Percentiles rank a stretch among this genome's conserved stretches.
Evolutionary conservation across 495 filamentous ascomycete genomes (phyloP).

Genomic region (Penicilliopsis zonata): DNA sequence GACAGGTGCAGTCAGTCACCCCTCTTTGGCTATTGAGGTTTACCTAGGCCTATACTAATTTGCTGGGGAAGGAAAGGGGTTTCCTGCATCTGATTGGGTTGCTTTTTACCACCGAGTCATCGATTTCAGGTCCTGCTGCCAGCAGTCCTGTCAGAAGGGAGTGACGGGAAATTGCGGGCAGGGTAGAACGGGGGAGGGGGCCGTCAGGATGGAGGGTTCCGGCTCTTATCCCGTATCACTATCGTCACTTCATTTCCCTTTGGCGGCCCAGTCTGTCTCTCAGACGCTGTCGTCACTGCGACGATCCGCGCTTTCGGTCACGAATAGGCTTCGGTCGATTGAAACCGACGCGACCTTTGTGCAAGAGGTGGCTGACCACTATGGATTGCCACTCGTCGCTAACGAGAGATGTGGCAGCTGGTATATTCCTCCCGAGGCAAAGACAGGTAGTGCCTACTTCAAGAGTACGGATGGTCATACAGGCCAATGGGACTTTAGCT

Average conservation of each 20-base stretch:
- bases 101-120: not conserved
- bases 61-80: not conserved
- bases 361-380: slow-evolving; percentile 35
- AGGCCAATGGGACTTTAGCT: slow-evolving; percentile 80
- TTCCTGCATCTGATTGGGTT: not conserved
- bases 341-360: slow-evolving; percentile 57
- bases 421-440: slow-evolving; percentile 65
- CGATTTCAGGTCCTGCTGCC: not conserved
- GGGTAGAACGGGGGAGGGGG: not conserved
- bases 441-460: slow-evolving; percentile 74
- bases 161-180: not conserved
- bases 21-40: too few relatives aligned
- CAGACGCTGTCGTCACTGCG: slow-evolving; percentile 46
- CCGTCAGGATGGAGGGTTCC: slow-evolving; percentile 10
- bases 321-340: slow-evolving; percentile 69
- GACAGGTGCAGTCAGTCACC: too few relatives aligned
- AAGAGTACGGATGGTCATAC: slow-evolving; percentile 96
- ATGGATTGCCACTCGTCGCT: slow-evolving; percentile 66
- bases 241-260: slow-evolving; percentile 32
- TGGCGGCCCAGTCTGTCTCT: slow-evolving; percentile 25
- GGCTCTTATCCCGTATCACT: slow-evolving; percentile 23
- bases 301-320: slow-evolving; percentile 60
- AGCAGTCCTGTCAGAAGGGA: not conserved
- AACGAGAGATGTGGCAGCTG: slow-evolving; percentile 94
- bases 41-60: too few relatives aligned